Conservation (phyloP, 2,329 filamentous ascomycete species). For the Fusarium proliferatum region DNA sequence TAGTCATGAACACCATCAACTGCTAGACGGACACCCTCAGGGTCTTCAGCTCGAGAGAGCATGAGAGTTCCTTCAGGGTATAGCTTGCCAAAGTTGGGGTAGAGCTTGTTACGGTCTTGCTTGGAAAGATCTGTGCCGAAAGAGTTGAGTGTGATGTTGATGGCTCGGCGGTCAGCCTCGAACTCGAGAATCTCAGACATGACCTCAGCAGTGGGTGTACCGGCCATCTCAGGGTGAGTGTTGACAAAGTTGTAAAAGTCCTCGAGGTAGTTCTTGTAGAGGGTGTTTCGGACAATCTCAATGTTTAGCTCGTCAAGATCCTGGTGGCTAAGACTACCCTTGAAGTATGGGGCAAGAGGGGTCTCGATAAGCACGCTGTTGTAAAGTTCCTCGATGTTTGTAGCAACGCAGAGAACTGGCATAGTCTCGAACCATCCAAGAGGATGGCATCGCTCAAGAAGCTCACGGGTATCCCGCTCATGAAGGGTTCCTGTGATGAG, state of each 20-base stretch:
- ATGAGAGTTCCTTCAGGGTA: slow-evolving; percentile 96
- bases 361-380: slow-evolving; percentile 98
- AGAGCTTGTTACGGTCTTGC: slow-evolving; percentile 93
- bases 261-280: slow-evolving; percentile 99
- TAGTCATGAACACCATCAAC: slow-evolving; percentile 95
- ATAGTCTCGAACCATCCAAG: slow-evolving; percentile 99
- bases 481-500: slow-evolving; percentile 98
- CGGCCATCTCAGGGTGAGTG: slow-evolving; percentile 83
- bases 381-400: slow-evolving; percentile 98
- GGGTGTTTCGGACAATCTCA: slow-evolving; percentile 96
- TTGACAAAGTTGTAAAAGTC: slow-evolving; percentile 97
- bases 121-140: slow-evolving; percentile 97
- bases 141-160: slow-evolving; percentile 99
- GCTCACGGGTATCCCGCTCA: slow-evolving; percentile 94
- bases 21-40: slow-evolving; percentile 91
- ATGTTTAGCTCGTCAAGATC: slow-evolving; percentile 99
- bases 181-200: slow-evolving; percentile 98
- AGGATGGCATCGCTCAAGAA: slow-evolving; percentile 95
- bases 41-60: slow-evolving; percentile 93
- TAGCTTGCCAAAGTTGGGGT: slow-evolving; percentile 89
- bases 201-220: slow-evolving; percentile 90
- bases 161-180: slow-evolving; percentile 93
- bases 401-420: slow-evolving; percentile 96
- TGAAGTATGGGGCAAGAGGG: slow-evolving; percentile 95
- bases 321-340: slow-evolving; percentile 93